phyloP scores from a whole-genome alignment of 352 stramenopile species.

The Phytophthora meadii region DNA sequence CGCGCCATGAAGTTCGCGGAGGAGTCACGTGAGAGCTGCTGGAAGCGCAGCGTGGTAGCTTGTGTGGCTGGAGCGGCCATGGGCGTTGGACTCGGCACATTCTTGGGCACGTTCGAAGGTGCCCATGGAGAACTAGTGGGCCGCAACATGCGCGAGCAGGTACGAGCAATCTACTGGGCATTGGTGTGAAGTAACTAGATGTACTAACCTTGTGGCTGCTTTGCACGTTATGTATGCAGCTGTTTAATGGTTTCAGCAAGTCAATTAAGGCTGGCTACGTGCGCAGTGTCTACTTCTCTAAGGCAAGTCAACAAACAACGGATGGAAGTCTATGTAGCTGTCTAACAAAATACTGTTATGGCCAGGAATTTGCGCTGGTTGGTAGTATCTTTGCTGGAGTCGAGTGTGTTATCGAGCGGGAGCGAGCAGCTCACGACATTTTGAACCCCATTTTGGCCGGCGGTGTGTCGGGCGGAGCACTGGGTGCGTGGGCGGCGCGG shows the following conservation, averaged over 20 bases:
- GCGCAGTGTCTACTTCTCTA: conserved; percentile 89
- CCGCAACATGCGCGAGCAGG: conserved; percentile 87
- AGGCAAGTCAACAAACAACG: conserved; percentile 38
- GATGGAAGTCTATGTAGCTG: neutral
- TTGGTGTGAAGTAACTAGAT: neutral
- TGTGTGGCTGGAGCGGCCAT: conserved; percentile 74
- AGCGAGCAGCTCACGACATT: conserved; percentile 80
- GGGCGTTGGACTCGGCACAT: conserved; percentile 84
- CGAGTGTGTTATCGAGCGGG: conserved; percentile 86
- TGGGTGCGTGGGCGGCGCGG: conserved; percentile 75
- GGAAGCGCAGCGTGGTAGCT: conserved; percentile 86
- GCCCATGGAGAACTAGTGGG: conserved; percentile 87
- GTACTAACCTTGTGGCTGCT: no score
- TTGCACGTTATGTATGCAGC: conserved; percentile 35
- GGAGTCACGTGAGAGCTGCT: conserved; percentile 83
- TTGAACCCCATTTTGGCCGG: conserved; percentile 82
- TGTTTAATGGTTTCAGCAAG: conserved; percentile 88
- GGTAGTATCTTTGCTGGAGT: conserved; percentile 83
- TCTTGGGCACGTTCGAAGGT: conserved; percentile 89
- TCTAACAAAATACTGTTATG: conserved; percentile 6
- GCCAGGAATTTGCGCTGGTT: conserved; percentile 84
- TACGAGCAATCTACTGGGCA: conserved; percentile 11
- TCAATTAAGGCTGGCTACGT: conserved; percentile 78
- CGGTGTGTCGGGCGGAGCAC: conserved; percentile 63
- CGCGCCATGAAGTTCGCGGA: conserved; percentile 76